A percentile compares a stretch with the other conserved stretches of the same genome.
phyloP scores from a whole-genome alignment of 2,329 filamentous ascomycete species.

The Curvularia sp. region DNA sequence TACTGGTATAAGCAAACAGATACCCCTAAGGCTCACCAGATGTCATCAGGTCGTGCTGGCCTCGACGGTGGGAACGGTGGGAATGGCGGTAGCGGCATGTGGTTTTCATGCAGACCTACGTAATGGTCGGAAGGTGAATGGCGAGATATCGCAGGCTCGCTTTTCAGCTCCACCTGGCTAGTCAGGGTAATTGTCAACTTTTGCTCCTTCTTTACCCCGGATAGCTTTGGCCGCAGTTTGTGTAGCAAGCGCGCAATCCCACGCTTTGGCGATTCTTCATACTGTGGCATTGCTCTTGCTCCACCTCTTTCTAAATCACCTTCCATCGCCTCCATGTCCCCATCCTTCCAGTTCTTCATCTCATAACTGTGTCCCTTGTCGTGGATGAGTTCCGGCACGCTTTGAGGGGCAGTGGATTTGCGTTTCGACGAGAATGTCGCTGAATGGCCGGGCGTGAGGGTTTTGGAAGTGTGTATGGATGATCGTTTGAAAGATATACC shows the following conservation, averaged over 20 bases:
- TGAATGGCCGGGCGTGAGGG: constrained; percentile 15
- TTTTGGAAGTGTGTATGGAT: constrained; percentile 7
- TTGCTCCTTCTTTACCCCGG: constrained; percentile 1
- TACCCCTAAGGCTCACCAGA: too few relatives aligned
- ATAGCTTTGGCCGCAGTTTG: constrained; percentile 15
- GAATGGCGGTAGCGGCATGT: constrained; percentile 6
- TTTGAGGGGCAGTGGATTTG: constrained; percentile 21
- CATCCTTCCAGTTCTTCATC: constrained; percentile 34
- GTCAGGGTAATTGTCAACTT: constrained; percentile 35
- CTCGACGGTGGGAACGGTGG: neutral
- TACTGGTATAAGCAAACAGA: neutral
- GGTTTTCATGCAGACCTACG: constrained; percentile 4
- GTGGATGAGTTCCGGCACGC: constrained; percentile 20
- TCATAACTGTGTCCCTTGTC: constrained; percentile 33
- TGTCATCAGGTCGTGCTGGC: neutral
- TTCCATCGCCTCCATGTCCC: neutral
- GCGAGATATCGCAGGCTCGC: constrained; percentile 17
- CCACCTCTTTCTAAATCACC: constrained; percentile 12
- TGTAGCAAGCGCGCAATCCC: constrained; percentile 20
- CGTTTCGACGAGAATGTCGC: constrained; percentile 21
- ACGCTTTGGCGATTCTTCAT: constrained; percentile 4
- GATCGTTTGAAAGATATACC: constrained; percentile 25
- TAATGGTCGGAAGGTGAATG: neutral
- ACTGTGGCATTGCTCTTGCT: constrained; percentile 15
- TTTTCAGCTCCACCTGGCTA: constrained; percentile 26